Percentiles rank a stretch among this genome's conserved stretches.
Conservation (phyloP, 108 stramenopile species). For the Pseudonitzschia multiseries region DNA sequence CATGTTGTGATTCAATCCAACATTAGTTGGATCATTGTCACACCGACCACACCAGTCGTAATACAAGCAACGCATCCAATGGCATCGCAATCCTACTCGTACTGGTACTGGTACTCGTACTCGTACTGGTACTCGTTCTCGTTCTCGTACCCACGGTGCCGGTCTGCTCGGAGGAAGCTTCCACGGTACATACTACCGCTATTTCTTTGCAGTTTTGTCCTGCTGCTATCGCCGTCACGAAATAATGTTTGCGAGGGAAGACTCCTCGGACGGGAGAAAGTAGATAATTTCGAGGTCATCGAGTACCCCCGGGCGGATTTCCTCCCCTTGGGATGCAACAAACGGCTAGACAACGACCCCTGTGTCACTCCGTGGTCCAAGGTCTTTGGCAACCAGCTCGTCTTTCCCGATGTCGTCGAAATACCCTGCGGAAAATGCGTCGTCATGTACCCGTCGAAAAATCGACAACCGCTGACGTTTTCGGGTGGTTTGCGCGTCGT, state of each 20-base stretch:
- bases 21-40: too few relatives aligned
- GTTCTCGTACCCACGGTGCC: too few relatives aligned
- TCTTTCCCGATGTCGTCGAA: slow-evolving; percentile 13
- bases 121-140: too few relatives aligned
- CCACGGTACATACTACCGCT: not conserved
- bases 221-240: not conserved
- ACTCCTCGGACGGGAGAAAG: not conserved
- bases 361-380: slow-evolving; percentile 22
- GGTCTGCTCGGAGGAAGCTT: not conserved
- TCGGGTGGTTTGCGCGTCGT: slow-evolving; percentile 45
- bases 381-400: slow-evolving; percentile 10
- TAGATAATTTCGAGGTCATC: not conserved
- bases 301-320: slow-evolving; percentile 11
- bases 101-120: too few relatives aligned
- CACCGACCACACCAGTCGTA: too few relatives aligned
- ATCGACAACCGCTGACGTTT: not conserved
- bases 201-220: not conserved
- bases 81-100: too few relatives aligned
- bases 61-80: too few relatives aligned
- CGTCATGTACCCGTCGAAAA: slow-evolving; percentile 17
- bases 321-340: slow-evolving; percentile 14
- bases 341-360: slow-evolving; percentile 10
- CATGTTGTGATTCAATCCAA: too few relatives aligned
- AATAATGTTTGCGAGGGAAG: slow-evolving; percentile 1
- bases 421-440: slow-evolving; percentile 45